These are phyloP conservation scores for Candolleomyces aberdarensis DNA, from an alignment of 768 basidiomycete species.

Conservation along the genomic window DNA sequence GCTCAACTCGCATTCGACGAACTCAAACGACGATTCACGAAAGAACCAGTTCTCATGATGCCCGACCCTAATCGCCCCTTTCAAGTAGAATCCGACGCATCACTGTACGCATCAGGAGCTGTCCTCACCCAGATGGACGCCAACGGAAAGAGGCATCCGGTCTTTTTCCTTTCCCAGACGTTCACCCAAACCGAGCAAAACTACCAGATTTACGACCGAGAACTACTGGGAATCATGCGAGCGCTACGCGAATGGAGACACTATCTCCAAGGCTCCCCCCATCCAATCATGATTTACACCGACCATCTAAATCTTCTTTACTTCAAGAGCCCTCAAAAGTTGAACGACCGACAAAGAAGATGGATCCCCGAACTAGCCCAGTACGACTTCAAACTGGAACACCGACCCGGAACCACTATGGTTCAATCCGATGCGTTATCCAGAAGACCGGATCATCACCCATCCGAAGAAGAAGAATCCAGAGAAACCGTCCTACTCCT, in stretches of 20 bases:
- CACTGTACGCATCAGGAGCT: constrained; percentile 1
- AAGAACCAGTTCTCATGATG: background rate
- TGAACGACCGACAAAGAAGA: too few species aligned
- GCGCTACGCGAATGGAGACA: too few species aligned
- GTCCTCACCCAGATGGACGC: constrained; percentile 2
- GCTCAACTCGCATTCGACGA: background rate
- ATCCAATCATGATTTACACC: constrained; percentile 8
- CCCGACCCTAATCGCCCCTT: background rate
- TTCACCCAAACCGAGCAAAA: constrained; percentile 20
- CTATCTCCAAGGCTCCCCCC: constrained; percentile 14
- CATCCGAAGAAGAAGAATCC: too few species aligned
- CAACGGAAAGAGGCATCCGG: background rate
- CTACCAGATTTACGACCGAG: constrained; percentile 33
- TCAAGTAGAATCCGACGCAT: constrained; percentile 4
- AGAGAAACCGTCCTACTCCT: too few species aligned
- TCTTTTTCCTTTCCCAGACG: background rate
- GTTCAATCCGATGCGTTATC: too few species aligned
- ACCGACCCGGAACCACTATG: too few species aligned
- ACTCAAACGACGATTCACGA: background rate
- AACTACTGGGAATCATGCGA: constrained; percentile 36
- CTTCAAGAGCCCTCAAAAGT: too few species aligned
- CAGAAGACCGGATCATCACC: too few species aligned
- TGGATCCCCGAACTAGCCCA: too few species aligned
- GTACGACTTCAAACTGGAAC: too few species aligned
- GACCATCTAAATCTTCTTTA: constrained; percentile 21